Base-by-base conservation (phyloP, 352 stramenopile genomes). In the Phytopythium delawarense region DNA sequence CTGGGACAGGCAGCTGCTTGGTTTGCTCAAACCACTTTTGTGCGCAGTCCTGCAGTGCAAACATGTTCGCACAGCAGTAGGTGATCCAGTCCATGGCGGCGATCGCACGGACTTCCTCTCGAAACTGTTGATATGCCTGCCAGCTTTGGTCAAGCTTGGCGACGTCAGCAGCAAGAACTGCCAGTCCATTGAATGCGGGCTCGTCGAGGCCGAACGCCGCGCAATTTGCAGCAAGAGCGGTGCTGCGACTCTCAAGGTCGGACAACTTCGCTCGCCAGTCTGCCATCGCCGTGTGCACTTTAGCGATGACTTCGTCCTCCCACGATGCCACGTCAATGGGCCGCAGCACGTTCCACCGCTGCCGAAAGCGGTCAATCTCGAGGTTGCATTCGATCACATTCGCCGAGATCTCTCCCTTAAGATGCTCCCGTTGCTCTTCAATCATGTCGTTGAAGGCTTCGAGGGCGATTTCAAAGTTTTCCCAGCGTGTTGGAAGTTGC, bases 381-480 rank as follows among this genome's bases (percentile, higher is more conserved):
- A 92, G 62, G 67, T 96, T 94, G 52, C 90, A 94, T 20, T 96
- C 84, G 3, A 96, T 80, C 21, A 97, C 85, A 30, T 98, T 79
- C 7, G 81, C 66, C 58, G 97, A 88, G 28, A 98, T 79, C 54
- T 96, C 83, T 25, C 75, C 81, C 60, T 97, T 98, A 3, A 98
- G 71, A 49, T 77, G 92, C 61, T 97, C 88, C 1, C 96, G 91
- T 53, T 98, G 91, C 54, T 98, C 91, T 40, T 98, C 88, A 50
- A 98, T 94, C 87, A 98, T 97, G 54, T 98, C 92, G 57, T 97
- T 96, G 64, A 98, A 98, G 34, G 93, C 95, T 61, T 98, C 94
- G 0, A 98, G 76, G 20, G 89, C 86, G 51, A 98, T 88, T 40
- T 98, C 94, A 68, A 98, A 98, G 59, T 97, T 96, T 46, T 98